Evolutionary conservation across 176 grass and related monocot genomes (phyloP), one percentile per base, ranked within the genome.

Genomic region (Zizania latifolia): DNA sequence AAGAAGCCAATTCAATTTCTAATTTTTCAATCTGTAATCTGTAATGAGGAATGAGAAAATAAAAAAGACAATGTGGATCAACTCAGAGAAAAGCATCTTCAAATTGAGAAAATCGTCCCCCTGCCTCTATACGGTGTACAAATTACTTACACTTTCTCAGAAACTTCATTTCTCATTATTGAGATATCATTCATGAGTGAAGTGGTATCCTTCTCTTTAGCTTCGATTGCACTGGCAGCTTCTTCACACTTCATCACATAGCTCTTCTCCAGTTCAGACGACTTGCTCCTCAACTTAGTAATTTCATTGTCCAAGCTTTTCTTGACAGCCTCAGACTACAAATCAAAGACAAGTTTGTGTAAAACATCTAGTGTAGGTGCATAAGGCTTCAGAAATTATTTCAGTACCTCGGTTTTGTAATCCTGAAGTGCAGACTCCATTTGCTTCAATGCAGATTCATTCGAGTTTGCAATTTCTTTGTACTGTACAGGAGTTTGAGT

Each of bases 381-480:
- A 38, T 9, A 65, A 26, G 14, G 44, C 24, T 68, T 71, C 45
- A 64, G 50, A 79, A 8, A 86, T 15, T 59, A 70, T 39, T 29
- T 41, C 60, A 80, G 37, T 84, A 99, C 95, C 95, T 99, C 95
- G 0, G 77, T 30, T 78, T 99, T 99, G 76, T 88, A 99, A 48
- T 90, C 69, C 63, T 86, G 82, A 73, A 92, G 83, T 51, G 84
- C 87, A 77, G 84, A 90, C 71, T 94, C 95, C 57, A 99, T 86
- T 88, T 94, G 95, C 82, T 90, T 99, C 68, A 99, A 63, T 29
- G 92, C 92, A 51, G 77, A 85, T 90, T 99, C 95, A 87, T 94
- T 99, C 58, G 84, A 92, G 70, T 82, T 72, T 37, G 95, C 86
- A 61, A 99, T 99, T 89, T 92, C 95, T 85, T 99, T 99, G 85